A percentile compares a stretch with the other conserved stretches of the same genome.
These are phyloP conservation scores for Hagleromyces aurorensis DNA, from an alignment of 805 yeast species.

Conservation along the genomic window DNA sequence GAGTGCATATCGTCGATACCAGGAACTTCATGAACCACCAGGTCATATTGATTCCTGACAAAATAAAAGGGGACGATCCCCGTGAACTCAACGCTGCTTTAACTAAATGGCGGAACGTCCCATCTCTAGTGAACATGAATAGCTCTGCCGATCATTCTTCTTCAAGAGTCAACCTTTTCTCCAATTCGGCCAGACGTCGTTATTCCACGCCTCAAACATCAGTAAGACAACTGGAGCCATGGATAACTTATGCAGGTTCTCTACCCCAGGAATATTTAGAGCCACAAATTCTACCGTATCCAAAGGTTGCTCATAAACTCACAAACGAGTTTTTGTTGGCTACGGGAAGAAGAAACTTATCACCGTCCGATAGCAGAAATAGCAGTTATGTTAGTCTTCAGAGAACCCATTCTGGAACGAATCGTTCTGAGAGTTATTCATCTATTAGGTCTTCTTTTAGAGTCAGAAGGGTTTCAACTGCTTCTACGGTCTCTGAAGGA, in stretches of 20 bases:
- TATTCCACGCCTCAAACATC: constrained; percentile 16
- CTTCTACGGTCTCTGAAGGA: constrained; percentile 12
- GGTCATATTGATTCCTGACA: constrained; percentile 57
- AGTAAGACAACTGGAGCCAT: constrained; percentile 15
- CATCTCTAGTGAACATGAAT: constrained; percentile 4
- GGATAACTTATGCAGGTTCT: constrained; percentile 23
- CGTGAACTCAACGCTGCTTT: constrained; percentile 2
- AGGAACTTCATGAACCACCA: constrained; percentile 68
- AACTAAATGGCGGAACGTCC: constrained; percentile 6
- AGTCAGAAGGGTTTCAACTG: constrained; percentile 25
- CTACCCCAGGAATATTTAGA: constrained; percentile 24
- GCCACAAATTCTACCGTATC: constrained; percentile 28
- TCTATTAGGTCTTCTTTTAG: constrained; percentile 16
- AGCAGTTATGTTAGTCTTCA: too few relatives aligned
- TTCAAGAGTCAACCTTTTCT: constrained; percentile 5
- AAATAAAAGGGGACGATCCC: constrained; percentile 10
- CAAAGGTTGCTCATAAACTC: constrained; percentile 18
- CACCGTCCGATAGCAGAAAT: constrained; percentile 1
- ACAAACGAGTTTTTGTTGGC: constrained; percentile 12
- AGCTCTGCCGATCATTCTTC: constrained; percentile 8
- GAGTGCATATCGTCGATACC: constrained; percentile 79
- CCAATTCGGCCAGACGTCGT: constrained; percentile 11
- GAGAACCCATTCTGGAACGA: too few relatives aligned
- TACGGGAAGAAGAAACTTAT: constrained; percentile 5
- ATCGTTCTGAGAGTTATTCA: too few relatives aligned